Evolutionary conservation across 306 rosid genomes (phyloP).

Genomic region (Trifolium pratense): DNA sequence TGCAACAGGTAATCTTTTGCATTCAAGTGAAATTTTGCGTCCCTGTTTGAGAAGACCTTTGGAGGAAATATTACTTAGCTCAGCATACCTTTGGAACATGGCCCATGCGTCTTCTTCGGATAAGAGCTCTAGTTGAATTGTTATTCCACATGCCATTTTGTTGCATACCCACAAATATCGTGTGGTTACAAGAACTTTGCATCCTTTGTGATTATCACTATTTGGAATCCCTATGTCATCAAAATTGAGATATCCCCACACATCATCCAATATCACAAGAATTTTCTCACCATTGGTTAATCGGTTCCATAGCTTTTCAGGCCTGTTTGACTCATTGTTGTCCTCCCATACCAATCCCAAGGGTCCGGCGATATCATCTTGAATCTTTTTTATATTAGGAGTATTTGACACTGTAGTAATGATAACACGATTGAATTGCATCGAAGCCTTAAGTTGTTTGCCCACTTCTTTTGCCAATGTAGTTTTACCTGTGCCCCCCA

Average conservation of each 20-base stretch:
- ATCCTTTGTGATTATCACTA: not conserved
- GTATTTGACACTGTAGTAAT: not conserved
- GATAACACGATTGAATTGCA: not conserved
- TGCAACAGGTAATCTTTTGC: conserved; percentile 36
- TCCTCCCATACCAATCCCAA: not conserved
- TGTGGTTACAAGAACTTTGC: conserved; percentile 32
- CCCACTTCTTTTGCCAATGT: conserved; percentile 23
- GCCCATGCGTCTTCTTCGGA: not conserved
- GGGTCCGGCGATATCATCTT: conserved; percentile 17
- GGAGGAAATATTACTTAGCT: not conserved
- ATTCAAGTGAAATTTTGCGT: not conserved
- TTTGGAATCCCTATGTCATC: conserved; percentile 10
- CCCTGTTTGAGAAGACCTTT: not conserved
- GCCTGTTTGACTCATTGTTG: not conserved
- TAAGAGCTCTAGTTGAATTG: not conserved
- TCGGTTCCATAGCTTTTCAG: not conserved
- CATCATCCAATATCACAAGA: conserved; percentile 39
- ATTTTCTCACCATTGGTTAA: conserved; percentile 8
- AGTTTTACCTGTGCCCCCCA: conserved; percentile 36
- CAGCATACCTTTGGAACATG: not conserved
- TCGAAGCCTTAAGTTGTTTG: not conserved
- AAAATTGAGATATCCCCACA: conserved; percentile 1
- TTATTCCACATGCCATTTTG: not conserved
- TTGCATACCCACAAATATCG: not conserved
- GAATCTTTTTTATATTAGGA: conserved; percentile 16